Conservation (phyloP, 1,284 basidiomycete species). For the Neonothopanus nambi region DNA sequence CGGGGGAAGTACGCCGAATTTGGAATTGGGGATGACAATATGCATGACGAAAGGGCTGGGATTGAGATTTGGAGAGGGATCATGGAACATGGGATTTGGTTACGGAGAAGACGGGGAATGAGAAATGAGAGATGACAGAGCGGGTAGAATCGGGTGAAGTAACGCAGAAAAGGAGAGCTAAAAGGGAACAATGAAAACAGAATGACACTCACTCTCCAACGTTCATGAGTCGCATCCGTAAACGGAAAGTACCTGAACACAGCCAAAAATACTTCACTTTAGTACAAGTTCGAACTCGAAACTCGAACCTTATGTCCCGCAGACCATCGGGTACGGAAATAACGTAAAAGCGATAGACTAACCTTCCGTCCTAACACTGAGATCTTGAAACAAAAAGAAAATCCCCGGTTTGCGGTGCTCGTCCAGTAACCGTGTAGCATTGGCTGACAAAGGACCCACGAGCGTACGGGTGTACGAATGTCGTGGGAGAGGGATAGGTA, state of each 20-base stretch:
- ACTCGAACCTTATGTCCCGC: no score
- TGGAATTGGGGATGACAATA: constrained; percentile 19
- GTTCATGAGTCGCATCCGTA: constrained; percentile 82
- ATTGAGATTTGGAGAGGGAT: no score
- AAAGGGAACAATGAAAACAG: constrained; percentile 12
- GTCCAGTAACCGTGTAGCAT: constrained; percentile 80
- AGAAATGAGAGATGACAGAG: background rate
- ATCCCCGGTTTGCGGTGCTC: constrained; percentile 83
- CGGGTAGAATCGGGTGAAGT: background rate
- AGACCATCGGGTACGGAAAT: no score
- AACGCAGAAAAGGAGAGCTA: constrained; percentile 8
- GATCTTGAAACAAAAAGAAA: constrained; percentile 86
- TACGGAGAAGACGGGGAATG: background rate
- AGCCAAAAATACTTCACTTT: constrained; percentile 7
- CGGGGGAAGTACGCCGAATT: no score
- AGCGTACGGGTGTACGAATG: constrained; percentile 83
- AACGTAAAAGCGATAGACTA: constrained; percentile 12
- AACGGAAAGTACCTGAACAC: constrained; percentile 63
- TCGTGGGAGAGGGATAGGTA: constrained; percentile 39
- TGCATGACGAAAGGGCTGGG: no score
- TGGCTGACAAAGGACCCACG: constrained; percentile 83
- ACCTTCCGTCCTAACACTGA: constrained; percentile 84
- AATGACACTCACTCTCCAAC: constrained; percentile 81
- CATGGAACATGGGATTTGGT: no score
- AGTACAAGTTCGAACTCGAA: no score